Conservation (phyloP, 23 red algal species). For the Chondrus crispus region DNA sequence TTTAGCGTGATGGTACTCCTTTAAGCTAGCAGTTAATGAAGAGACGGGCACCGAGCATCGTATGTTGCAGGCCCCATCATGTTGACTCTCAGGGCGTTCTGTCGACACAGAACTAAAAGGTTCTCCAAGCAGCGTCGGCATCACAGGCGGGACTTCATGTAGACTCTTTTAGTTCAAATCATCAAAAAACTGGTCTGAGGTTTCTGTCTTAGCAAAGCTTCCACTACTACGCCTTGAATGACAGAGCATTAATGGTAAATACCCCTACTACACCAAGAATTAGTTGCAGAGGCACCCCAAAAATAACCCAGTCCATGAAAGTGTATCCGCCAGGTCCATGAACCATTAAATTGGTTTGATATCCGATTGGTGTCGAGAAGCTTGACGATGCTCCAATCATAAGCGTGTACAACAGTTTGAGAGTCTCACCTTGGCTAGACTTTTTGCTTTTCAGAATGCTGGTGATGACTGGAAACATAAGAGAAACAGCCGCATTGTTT, state of each 20-base stretch:
- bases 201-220: no score
- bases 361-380: conserved; percentile 86
- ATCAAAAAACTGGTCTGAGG: no score
- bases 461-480: conserved; percentile 78
- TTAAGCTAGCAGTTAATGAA: no score
- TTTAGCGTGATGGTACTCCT: no score
- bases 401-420: conserved; percentile 63
- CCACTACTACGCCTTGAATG: background rate
- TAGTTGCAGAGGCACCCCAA: conserved; percentile 80
- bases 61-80: no score
- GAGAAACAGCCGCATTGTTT: conserved; percentile 85
- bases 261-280: conserved; percentile 51
- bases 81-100: no score
- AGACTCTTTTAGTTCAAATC: no score
- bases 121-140: no score
- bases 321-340: conserved; percentile 89
- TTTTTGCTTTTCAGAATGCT: conserved; percentile 51
- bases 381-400: conserved; percentile 73
- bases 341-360: conserved; percentile 94
- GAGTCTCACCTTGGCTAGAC: background rate
- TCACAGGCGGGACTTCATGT: no score
- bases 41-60: no score
- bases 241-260: conserved; percentile 47
- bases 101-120: no score
- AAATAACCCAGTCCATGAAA: conserved; percentile 84